These are phyloP conservation scores for Sphaerosporella brunnea DNA, from an alignment of 495 filamentous ascomycete species.

Conservation along the genomic window DNA sequence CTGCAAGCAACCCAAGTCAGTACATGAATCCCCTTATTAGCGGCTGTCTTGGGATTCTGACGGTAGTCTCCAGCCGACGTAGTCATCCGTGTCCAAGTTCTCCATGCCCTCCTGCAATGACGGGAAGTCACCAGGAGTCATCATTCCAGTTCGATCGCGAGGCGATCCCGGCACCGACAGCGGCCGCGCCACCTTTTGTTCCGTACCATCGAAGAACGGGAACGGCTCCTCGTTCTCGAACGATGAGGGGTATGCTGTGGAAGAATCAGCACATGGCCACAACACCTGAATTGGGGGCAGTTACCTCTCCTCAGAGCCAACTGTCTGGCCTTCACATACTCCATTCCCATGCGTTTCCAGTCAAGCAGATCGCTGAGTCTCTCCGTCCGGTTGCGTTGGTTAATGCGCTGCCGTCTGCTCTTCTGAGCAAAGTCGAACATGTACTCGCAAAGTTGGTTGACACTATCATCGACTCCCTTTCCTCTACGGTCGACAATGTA, in stretches of 20 bases:
- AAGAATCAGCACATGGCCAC: background rate
- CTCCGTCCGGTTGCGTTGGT: conserved; percentile 96
- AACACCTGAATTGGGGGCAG: background rate
- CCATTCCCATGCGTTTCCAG: conserved; percentile 99
- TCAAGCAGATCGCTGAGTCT: conserved; percentile 84
- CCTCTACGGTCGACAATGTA: conserved; percentile 92
- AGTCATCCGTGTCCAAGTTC: conserved; percentile 88
- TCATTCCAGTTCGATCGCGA: conserved; percentile 80
- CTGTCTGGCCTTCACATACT: conserved; percentile 95
- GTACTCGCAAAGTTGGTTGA: conserved; percentile 79
- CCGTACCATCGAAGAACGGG: conserved; percentile 71
- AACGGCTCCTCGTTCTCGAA: conserved; percentile 64
- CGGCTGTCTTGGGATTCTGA: conserved; percentile 36
- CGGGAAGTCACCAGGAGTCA: conserved; percentile 97
- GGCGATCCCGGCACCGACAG: conserved; percentile 88
- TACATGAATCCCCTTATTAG: conserved; percentile 6
- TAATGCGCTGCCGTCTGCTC: conserved; percentile 89
- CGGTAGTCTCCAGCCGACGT: conserved; percentile 94
- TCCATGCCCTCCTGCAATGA: conserved; percentile 87
- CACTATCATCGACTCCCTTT: conserved; percentile 93
- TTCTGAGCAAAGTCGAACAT: conserved; percentile 95
- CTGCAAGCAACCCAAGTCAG: conserved; percentile 32
- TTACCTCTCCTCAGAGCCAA: conserved; percentile 66
- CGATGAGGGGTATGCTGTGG: conserved; percentile 62
- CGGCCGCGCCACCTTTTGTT: conserved; percentile 83